A percentile compares a stretch with the other conserved stretches of the same genome.
phyloP scores from a whole-genome alignment of 169 alveolate species.

The Sarcocystis neurona region DNA sequence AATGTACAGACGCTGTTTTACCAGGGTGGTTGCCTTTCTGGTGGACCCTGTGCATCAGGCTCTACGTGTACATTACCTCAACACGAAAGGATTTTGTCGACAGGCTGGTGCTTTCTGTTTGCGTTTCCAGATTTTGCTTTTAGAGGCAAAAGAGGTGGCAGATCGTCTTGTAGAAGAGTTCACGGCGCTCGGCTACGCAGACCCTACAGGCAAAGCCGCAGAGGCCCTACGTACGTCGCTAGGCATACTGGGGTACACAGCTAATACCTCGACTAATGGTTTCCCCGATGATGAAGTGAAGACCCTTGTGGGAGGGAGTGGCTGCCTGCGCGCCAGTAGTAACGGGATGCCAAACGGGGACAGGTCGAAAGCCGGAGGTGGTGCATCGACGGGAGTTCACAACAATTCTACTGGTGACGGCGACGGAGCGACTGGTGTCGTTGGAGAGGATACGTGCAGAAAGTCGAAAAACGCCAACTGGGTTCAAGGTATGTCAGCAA shows the following conservation, averaged over 20 bases:
- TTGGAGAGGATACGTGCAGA: neutral
- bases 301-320: neutral
- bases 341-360: neutral
- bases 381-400: neutral
- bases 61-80: too few species aligned
- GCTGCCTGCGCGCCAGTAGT: too few species aligned
- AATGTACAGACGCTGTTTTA: too few species aligned
- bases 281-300: neutral
- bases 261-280: neutral
- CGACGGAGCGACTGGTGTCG: too few species aligned
- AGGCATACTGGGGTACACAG: neutral
- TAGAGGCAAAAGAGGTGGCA: neutral
- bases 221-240: constrained; percentile 14
- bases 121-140: neutral
- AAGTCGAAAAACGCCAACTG: constrained; percentile 22
- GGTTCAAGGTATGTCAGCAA: neutral
- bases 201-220: neutral
- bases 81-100: too few species aligned
- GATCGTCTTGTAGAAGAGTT: neutral
- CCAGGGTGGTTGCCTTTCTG: too few species aligned
- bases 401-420: too few species aligned
- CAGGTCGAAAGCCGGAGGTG: neutral
- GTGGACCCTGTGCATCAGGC: too few species aligned
- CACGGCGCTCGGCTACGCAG: neutral
- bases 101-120: neutral